phyloP scores from a whole-genome alignment of 768 basidiomycete species.

The Lepiota brunneoincarnata region DNA sequence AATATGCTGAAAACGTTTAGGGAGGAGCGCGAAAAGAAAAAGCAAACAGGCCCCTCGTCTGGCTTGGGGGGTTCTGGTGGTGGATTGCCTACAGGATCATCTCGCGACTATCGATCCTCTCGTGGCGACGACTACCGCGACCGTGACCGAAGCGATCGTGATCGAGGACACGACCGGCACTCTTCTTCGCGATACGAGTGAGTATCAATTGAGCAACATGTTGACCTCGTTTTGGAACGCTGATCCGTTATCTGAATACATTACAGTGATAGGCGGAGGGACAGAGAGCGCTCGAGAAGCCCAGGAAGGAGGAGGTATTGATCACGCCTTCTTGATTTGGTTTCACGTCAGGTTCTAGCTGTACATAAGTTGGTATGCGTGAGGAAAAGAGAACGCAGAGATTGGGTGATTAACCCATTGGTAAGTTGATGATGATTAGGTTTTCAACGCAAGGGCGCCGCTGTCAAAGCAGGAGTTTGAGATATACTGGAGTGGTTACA shows the following conservation, averaged over 20 bases:
- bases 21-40: constrained; percentile 86
- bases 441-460: constrained; percentile 7
- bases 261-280: constrained; percentile 64
- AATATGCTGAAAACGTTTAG: constrained; percentile 90
- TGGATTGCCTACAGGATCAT: constrained; percentile 39
- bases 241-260: constrained; percentile 23
- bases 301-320: constrained; percentile 64
- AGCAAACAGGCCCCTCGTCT: constrained; percentile 45
- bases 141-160: constrained; percentile 62
- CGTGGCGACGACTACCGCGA: constrained; percentile 31
- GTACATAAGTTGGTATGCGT: constrained; percentile 8
- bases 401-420: constrained; percentile 9
- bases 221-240: constrained; percentile 22
- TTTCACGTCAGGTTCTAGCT: constrained; percentile 8
- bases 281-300: constrained; percentile 72
- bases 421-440: constrained; percentile 11
- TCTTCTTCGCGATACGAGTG: constrained; percentile 71
- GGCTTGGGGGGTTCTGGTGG: constrained; percentile 34
- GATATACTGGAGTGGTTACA: constrained; percentile 4
- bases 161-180: constrained; percentile 70
- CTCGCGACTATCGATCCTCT: constrained; percentile 50
- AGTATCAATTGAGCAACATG: constrained; percentile 30
- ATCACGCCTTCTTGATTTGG: constrained; percentile 18
- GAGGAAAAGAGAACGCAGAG: constrained; percentile 2
- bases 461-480: constrained; percentile 10